Base-by-base conservation (phyloP, 2,329 filamentous ascomycete genomes). In the Thyridium curvatum region DNA sequence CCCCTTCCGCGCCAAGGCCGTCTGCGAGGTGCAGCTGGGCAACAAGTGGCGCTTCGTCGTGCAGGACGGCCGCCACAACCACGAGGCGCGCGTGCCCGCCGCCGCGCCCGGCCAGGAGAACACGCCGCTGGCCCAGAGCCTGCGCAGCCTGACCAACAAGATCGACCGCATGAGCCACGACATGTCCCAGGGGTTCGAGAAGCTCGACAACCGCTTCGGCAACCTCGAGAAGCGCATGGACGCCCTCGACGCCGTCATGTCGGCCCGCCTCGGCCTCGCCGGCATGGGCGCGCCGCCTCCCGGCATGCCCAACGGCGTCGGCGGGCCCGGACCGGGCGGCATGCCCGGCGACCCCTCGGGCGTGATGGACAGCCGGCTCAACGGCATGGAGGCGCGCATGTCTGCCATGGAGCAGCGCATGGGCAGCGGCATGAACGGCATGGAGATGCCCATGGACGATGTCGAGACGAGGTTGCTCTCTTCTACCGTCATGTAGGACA, bases 21-120 rank as follows among this genome's bases (percentile, higher is more conserved):
- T 80, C 16, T 80, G 76, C 45, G 76, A 80, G 52, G 76, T 80
- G 7, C 74, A 78, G 53, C 62, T 80, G 10, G 71, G 71, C 32
- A 77, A 79, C 44, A 75, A 79, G 56, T 80, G 76, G 76, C 72
- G 76, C n/a, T 80, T 80, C 45, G 72, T 71, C 8, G 69, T 80
- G 10, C 76, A 79, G 43, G 73, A 78, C 41, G 56, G 66, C n/a
- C 65, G 74, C 12, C 76, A 80, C 52, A 80, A 80, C 54, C 76
- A 80, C 52, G 76, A 79, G 48, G 71, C 76, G 26, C 72, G 76
- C 42, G 60, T 76, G 36, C 66, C 72, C 8, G 68, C 72, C 14
- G 71, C 69, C 29, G 65, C 68, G 2, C 68, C 73, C 2, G 73
- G 74, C 18, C 71, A 76, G 43, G 75, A 79, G 52, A 75, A 72